Base-by-base conservation (phyloP, 306 rosid genomes). In the Gillenia trifoliata region DNA sequence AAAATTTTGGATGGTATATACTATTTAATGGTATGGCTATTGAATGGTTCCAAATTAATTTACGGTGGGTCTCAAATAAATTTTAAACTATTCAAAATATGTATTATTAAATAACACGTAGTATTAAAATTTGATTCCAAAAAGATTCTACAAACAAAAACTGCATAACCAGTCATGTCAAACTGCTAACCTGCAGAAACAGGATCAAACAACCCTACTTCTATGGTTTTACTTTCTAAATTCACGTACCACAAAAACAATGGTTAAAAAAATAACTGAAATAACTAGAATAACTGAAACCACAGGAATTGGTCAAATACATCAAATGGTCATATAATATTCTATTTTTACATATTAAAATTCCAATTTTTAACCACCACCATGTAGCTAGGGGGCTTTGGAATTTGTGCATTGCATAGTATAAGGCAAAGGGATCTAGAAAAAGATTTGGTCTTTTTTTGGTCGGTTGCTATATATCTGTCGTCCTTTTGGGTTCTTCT, bases 381-480 rank as follows among this genome's bases (percentile, higher is more conserved):
- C 78, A 63, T 40, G 63, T 29, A 4, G 16, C 2, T 57, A 85
- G 49, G 74, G 80, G 64, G 17, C 79, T 81, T 89, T 80, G 91
- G 85, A 83, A 83, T 87, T 72, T 87, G 87, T 81, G 92, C 88
- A 81, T 57, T 29, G 77, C 81, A 60, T 69, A 54, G 68, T 66
- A 82, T 47, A 47, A 47, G 20, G 52, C 52, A 47, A 84, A 80
- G 40, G 88, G 88, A 92, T 90, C 96, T 82, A 68, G 64, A 57
- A 85, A 66, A 88, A 87, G 90, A 89, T 84, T 63, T 76, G 92
- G 82, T 85, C 83, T 76, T 85, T 86, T 64, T 88, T 82, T 88
- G 85, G 90, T 80, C 85, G 85, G 90, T 78, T 76, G 73, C 74
- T 28, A n/a, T n/a, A n/a, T n/a, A 67, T 78, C 16, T 86, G 90